Conservation (phyloP, 495 filamentous ascomycete genomes). For the Podospora sp. region DNA sequence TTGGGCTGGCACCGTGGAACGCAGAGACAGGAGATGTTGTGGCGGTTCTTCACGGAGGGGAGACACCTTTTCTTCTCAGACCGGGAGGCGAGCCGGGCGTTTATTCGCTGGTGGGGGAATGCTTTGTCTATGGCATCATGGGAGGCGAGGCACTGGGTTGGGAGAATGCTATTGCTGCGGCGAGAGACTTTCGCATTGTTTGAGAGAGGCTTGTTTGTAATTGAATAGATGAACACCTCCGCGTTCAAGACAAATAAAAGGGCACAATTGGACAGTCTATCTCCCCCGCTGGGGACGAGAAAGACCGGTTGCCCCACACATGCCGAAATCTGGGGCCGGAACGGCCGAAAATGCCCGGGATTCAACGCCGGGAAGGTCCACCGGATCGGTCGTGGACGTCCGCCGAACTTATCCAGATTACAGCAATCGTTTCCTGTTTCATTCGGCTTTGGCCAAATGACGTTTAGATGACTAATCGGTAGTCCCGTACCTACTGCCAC, state of each 20-base stretch:
- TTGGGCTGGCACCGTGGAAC: constrained; percentile 19
- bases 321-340: too few species aligned
- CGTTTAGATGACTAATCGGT: constrained; percentile 5
- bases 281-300: too few species aligned
- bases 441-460: too few species aligned
- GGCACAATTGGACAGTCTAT: too few species aligned
- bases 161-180: constrained; percentile 7
- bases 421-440: too few species aligned
- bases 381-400: too few species aligned
- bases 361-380: too few species aligned
- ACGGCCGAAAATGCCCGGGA: too few species aligned
- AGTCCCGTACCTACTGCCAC: not conserved
- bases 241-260: too few species aligned
- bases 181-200: constrained; percentile 9
- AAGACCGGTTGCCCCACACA: too few species aligned
- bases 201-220: not conserved
- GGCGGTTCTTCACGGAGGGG: constrained; percentile 7
- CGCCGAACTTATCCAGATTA: too few species aligned
- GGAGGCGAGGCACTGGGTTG: constrained; percentile 15
- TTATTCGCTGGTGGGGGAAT: constrained; percentile 11
- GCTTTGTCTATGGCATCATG: constrained; percentile 18
- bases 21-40: constrained; percentile 8
- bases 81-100: not conserved
- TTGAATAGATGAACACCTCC: too few species aligned
- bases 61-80: constrained; percentile 13